Conservation (phyloP, 495 filamentous ascomycete species). For the Jackrogersella minutella region DNA sequence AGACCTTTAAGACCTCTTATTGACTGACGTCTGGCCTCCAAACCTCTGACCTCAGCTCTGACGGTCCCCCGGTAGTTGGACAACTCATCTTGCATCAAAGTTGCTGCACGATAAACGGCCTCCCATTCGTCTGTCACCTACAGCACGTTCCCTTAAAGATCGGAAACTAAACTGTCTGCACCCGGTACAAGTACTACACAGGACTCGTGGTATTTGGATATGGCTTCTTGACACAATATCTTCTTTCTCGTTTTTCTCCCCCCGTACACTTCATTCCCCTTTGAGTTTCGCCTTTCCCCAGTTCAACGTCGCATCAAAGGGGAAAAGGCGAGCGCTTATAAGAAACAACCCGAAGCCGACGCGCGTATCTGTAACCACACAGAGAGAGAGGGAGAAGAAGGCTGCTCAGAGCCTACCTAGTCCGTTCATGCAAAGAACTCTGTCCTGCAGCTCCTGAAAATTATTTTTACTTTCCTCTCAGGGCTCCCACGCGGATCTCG, state of each 20-base stretch:
- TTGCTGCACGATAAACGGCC: constrained; percentile 53
- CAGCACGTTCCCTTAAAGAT: constrained; percentile 33
- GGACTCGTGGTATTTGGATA: constrained; percentile 37
- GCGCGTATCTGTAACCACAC: constrained; percentile 38
- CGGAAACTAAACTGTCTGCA: constrained; percentile 38
- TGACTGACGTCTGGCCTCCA: constrained; percentile 1
- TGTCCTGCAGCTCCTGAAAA: constrained; percentile 36
- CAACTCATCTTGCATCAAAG: constrained; percentile 59
- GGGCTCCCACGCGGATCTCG: constrained; percentile 33
- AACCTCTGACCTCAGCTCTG: constrained; percentile 26
- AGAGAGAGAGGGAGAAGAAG: constrained; percentile 17
- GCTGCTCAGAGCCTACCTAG: constrained; percentile 8
- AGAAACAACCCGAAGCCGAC: constrained; percentile 29
- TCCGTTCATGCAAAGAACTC: constrained; percentile 33
- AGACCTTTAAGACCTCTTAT: not conserved
- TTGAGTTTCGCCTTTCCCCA: constrained; percentile 27
- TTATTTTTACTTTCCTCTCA: constrained; percentile 23
- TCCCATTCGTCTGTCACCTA: constrained; percentile 45
- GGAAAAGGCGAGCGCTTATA: constrained; percentile 30
- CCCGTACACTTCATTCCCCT: constrained; percentile 24
- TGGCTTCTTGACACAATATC: constrained; percentile 37
- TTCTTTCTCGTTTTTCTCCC: constrained; percentile 23
- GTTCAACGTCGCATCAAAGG: constrained; percentile 31
- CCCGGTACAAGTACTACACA: constrained; percentile 41
- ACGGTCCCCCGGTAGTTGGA: constrained; percentile 44